Percentiles rank a stretch among this genome's conserved stretches.
Conservation (phyloP, 805 yeast genomes). For the Dipodascopsis uninucleata region DNA sequence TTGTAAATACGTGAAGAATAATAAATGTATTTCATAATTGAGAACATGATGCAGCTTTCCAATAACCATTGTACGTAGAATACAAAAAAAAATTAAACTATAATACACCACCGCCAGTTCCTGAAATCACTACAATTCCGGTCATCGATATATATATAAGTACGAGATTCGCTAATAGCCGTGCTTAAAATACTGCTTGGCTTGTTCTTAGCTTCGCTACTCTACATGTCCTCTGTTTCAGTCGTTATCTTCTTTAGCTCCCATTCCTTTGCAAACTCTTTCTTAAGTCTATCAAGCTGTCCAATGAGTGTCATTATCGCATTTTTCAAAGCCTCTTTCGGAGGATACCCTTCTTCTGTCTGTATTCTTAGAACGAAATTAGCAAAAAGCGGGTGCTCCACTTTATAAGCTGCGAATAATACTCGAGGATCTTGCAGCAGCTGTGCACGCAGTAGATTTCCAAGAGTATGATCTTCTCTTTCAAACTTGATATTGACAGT, state of each 20-base stretch:
- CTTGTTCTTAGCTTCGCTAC: no score
- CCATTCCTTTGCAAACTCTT: slow-evolving; percentile 88
- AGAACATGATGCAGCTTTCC: no score
- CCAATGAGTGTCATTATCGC: slow-evolving; percentile 83
- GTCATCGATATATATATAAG: neutral
- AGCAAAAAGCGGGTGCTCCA: slow-evolving; percentile 96
- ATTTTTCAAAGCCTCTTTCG: slow-evolving; percentile 81
- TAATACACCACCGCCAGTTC: no score
- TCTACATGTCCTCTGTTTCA: slow-evolving; percentile 31
- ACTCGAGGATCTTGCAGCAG: slow-evolving; percentile 81
- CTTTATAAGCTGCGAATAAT: slow-evolving; percentile 94
- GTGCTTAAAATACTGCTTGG: no score
- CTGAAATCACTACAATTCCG: neutral
- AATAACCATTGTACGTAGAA: no score
- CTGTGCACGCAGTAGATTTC: slow-evolving; percentile 76
- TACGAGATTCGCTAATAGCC: no score
- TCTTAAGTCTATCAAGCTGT: slow-evolving; percentile 68
- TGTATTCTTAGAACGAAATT: slow-evolving; percentile 91
- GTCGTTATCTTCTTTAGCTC: slow-evolving; percentile 64
- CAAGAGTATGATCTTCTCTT: slow-evolving; percentile 96
- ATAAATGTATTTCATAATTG: no score
- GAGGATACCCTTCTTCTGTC: slow-evolving; percentile 92
- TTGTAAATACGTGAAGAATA: no score
- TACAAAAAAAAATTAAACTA: no score
- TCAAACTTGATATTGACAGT: slow-evolving; percentile 90